phyloP scores from a whole-genome alignment of 805 yeast species.

The Wickerhamomyces bisporus region DNA sequence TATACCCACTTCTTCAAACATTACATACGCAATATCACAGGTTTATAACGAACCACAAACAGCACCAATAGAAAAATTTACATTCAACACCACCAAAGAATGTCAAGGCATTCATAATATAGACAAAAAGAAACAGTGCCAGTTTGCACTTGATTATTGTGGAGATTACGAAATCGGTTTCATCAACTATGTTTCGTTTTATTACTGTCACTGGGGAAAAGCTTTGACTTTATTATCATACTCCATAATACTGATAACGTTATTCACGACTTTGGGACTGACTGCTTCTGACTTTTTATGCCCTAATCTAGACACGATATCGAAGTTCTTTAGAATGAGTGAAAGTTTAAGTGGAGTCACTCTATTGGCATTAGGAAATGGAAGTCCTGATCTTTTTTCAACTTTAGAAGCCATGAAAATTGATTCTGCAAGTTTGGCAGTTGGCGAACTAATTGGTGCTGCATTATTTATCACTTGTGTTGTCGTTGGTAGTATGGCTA shows the following conservation, averaged over 20 bases:
- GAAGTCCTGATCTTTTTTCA: constrained; percentile 83
- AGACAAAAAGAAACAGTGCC: constrained; percentile 15
- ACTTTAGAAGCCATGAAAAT: constrained; percentile 77
- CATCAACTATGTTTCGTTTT: constrained; percentile 17
- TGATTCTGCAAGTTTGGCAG: constrained; percentile 69
- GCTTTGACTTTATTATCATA: constrained; percentile 5
- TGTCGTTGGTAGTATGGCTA: constrained; percentile 77
- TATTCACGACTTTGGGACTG: constrained; percentile 67
- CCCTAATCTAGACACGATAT: constrained; percentile 70
- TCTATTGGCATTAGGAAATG: constrained; percentile 85
- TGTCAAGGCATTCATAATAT: constrained; percentile 18
- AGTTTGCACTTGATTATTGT: constrained; percentile 15
- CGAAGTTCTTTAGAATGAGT: constrained; percentile 57
- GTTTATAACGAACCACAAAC: neutral
- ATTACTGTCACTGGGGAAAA: constrained; percentile 15
- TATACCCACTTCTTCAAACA: neutral
- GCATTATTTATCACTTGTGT: constrained; percentile 78
- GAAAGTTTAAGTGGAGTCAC: constrained; percentile 87
- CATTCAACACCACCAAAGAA: constrained; percentile 1
- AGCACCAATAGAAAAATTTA: neutral
- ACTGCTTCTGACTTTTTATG: constrained; percentile 82
- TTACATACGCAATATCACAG: neutral
- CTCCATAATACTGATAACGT: constrained; percentile 22
- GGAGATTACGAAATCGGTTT: constrained; percentile 23
- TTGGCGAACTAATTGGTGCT: constrained; percentile 91